Base-by-base conservation (phyloP, 352 stramenopile genomes). In the Pythium dissotocum region DNA sequence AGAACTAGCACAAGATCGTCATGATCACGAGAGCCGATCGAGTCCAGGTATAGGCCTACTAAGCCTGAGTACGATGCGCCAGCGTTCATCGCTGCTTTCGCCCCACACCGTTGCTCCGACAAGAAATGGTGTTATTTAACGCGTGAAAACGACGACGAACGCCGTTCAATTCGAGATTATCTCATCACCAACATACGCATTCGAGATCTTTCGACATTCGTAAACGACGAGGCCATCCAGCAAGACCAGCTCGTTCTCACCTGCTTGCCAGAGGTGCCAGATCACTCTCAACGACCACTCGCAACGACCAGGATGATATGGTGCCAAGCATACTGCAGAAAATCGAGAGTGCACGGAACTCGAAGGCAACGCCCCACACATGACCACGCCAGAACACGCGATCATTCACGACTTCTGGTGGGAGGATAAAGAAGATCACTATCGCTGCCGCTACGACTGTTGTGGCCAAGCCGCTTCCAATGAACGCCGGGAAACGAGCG, bases 211-310 rank as follows among this genome's bases (percentile, higher is more conserved):
- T 16, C 16, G 16, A 14, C 18, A 16, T 18, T 53, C 46, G 46
- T 53, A 53, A 10, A 53, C 16, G 4, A 53, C 46, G 1, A 16
- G n/a, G 0, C 60, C 60, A 18, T 66, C 49, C 1, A 60, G 26
- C 24, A 66, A 30, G 6, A 66, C 60, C 13, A 60, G 18, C 49
- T 60, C 51, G 13, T n/a, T 21, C 38, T 59, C 49, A 1, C 4
- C 21, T 13, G 51, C 60, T 18, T 26, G 35, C 32, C 35, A 60
- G 14, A 66, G 21, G 1, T 54, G 60, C 60, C 60, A 66, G 16
- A 60, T 54, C 21, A 24, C 49, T 10, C 46, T n/a, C 21, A 53
- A n/a, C 7, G 46, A 53, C 46, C 46, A 53, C 49, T 10, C 46
- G 46, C 21, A 53, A n/a, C 7, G 46, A 53, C 46, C 46, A 53